Evolutionary conservation across 1,284 basidiomycete species (phyloP).

Genomic region (Malassezia japonica): DNA sequence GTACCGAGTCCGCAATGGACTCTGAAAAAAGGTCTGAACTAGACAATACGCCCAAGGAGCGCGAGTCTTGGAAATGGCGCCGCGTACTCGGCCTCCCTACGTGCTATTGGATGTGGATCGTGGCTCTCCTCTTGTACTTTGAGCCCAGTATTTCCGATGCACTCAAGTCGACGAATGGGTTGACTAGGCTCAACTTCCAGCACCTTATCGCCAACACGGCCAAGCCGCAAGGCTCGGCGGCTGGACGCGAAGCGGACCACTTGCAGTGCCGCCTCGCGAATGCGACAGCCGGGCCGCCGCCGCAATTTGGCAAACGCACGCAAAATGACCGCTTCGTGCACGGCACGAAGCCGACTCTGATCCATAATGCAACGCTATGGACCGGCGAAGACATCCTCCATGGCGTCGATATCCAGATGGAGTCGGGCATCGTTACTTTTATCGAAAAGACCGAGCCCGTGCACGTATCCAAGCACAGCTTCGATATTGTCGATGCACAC

Average conservation of each 20-base stretch:
- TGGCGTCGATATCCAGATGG: slow-evolving; percentile 51
- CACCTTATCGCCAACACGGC: not conserved
- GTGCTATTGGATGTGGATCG: no score
- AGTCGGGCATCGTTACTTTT: slow-evolving; percentile 51
- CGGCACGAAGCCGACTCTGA: slow-evolving; percentile 59
- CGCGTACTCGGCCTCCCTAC: no score
- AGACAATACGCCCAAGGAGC: no score
- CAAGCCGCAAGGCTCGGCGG: no score
- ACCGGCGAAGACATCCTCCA: slow-evolving; percentile 62
- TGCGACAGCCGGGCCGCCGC: slow-evolving; percentile 50
- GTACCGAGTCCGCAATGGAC: no score
- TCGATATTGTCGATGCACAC: slow-evolving; percentile 22
- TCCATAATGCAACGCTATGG: slow-evolving; percentile 70
- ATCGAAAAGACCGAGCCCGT: slow-evolving; percentile 37
- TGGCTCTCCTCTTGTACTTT: no score
- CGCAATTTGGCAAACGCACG: slow-evolving; percentile 55
- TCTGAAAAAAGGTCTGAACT: no score
- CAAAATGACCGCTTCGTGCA: slow-evolving; percentile 63
- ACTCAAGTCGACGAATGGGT: no score
- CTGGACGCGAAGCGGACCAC: not conserved
- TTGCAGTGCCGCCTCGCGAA: slow-evolving; percentile 18
- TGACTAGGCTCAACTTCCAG: no score
- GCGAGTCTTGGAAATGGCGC: no score
- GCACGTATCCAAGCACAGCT: not conserved
- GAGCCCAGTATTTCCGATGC: no score